Percentiles rank a stretch among this genome's conserved stretches.
These are phyloP conservation scores for Trichosporon coremiiforme DNA, from an alignment of 1,284 basidiomycete species.

Conservation along the genomic window DNA sequence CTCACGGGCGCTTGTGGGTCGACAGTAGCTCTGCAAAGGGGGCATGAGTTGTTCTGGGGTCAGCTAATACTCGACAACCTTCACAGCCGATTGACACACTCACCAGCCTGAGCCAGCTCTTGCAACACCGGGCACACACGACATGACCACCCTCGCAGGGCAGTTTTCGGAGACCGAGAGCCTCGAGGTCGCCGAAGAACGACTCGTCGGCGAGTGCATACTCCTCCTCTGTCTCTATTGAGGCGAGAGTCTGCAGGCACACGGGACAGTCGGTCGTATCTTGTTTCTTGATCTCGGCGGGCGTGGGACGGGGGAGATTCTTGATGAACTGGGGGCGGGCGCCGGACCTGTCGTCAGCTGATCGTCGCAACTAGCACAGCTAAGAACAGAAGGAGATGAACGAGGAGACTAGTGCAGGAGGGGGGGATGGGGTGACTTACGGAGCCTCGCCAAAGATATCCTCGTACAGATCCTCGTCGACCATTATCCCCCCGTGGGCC, in stretches of 20 bases:
- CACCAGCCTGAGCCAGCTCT: constrained; percentile 30
- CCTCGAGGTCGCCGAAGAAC: constrained; percentile 28
- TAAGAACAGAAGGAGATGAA: neutral
- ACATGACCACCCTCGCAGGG: constrained; percentile 31
- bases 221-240: constrained; percentile 36
- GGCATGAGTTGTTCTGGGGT: constrained; percentile 35
- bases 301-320: constrained; percentile 24
- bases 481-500: constrained; percentile 25
- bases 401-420: too few relatives aligned
- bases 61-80: constrained; percentile 7
- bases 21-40: constrained; percentile 31
- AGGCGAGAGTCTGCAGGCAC: constrained; percentile 30
- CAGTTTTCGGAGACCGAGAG: constrained; percentile 31
- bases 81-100: constrained; percentile 6
- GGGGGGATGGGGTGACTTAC: constrained; percentile 22
- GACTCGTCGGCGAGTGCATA: constrained; percentile 34
- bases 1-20: constrained; percentile 23
- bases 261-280: constrained; percentile 29
- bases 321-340: constrained; percentile 30
- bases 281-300: neutral
- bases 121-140: constrained; percentile 32
- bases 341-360: constrained; percentile 17
- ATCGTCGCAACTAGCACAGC: neutral
- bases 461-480: constrained; percentile 35
- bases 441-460: constrained; percentile 31